A percentile compares a stretch with the other conserved stretches of the same genome.
phyloP scores from a whole-genome alignment of 768 basidiomycete species.

The Boletus vinaceobasis region DNA sequence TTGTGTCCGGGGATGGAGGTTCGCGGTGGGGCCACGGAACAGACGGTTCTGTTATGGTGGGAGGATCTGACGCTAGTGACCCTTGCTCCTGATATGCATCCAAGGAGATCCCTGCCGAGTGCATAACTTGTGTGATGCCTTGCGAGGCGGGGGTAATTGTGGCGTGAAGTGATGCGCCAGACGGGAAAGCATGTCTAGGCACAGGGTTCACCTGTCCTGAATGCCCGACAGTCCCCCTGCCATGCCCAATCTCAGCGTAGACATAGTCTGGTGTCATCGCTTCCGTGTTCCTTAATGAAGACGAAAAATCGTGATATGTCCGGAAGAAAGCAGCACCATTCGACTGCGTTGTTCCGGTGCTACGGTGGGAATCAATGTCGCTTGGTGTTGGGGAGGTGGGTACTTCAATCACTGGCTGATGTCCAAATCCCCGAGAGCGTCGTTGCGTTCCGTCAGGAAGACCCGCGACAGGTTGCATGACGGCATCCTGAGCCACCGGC shows the following conservation, averaged over 20 bases:
- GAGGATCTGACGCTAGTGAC: conserved; percentile 8
- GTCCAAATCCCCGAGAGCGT: conserved; percentile 42
- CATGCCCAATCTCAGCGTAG: conserved; percentile 76
- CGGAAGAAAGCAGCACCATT: conserved; percentile 62
- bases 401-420: conserved; percentile 59
- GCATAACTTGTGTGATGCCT: conserved; percentile 35
- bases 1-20: conserved; percentile 34
- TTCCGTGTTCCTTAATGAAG: conserved; percentile 47
- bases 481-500: conserved; percentile 20
- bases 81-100: conserved; percentile 20
- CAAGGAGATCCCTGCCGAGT: conserved; percentile 29
- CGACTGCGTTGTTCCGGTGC: conserved; percentile 49
- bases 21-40: conserved; percentile 46
- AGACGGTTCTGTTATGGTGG: conserved; percentile 13
- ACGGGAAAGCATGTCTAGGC: conserved; percentile 23
- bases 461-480: conserved; percentile 34
- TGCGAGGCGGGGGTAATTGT: conserved; percentile 22
- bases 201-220: conserved; percentile 16
- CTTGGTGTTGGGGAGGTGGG: conserved; percentile 58
- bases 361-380: conserved; percentile 56
- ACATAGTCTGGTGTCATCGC: conserved; percentile 69
- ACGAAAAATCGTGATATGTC: conserved; percentile 46
- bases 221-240: conserved; percentile 45
- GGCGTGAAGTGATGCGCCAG: conserved; percentile 21
- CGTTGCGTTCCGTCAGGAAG: conserved; percentile 38